Percentiles rank a stretch among this genome's conserved stretches.
Evolutionary conservation across 768 basidiomycete genomes (phyloP).

Genomic region (Leucogyrophana mollusca): DNA sequence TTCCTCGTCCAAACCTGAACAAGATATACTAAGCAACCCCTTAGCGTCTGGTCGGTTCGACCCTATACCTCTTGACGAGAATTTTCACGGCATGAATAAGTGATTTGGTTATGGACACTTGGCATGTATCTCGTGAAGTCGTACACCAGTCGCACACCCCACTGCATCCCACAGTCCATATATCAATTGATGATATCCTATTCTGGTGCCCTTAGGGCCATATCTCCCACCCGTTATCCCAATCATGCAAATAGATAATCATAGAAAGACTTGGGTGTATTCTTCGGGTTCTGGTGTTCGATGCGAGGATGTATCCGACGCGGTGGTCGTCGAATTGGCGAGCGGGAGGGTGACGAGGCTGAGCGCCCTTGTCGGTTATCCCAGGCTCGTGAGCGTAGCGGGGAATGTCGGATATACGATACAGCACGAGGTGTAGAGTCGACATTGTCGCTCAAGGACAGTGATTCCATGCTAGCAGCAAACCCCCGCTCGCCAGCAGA

Average conservation of each 20-base stretch:
- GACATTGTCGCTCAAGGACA: conserved; percentile 31
- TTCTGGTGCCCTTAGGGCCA: no score
- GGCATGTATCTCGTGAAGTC: no score
- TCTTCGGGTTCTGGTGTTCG: conserved; percentile 2
- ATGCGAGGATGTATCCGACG: conserved; percentile 17
- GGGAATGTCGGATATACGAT: conserved; percentile 17
- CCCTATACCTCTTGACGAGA: conserved; percentile 49
- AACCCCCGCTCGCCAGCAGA: conserved; percentile 26
- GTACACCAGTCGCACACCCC: no score
- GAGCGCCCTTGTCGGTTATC: conserved; percentile 34
- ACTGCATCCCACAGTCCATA: no score
- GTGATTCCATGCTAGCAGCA: conserved; percentile 30
- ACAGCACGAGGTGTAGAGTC: conserved; percentile 19
- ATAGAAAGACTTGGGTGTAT: conserved; percentile 29
- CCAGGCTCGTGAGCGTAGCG: conserved; percentile 30
- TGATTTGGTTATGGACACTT: conserved; percentile 4
- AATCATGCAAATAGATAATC: conserved; percentile 46
- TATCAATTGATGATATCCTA: no score
- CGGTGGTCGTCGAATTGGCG: conserved; percentile 42
- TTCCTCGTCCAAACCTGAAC: neutral
- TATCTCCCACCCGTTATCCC: neutral
- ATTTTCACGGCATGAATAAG: conserved; percentile 47
- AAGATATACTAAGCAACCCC: conserved; percentile 2
- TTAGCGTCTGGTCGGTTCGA: conserved; percentile 60
- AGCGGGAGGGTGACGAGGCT: conserved; percentile 55